These are phyloP conservation scores for Cylindrotheca closterium DNA, from an alignment of 108 stramenopile genomes.

Conservation along the genomic window DNA sequence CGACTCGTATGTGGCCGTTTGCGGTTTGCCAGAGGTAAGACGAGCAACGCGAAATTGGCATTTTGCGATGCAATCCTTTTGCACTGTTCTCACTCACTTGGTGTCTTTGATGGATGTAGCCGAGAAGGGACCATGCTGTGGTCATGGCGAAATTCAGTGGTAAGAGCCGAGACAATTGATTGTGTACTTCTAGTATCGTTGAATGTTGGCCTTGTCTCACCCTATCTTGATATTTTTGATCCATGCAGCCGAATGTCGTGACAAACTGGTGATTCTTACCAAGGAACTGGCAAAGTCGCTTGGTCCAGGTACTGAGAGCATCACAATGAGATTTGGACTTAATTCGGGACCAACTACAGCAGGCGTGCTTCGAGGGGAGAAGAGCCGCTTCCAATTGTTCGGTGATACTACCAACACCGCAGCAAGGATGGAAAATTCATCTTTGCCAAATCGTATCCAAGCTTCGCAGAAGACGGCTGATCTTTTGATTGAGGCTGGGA, in stretches of 20 bases:
- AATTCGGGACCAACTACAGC: conserved; percentile 34
- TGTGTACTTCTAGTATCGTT: no score
- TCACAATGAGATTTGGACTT: conserved; percentile 34
- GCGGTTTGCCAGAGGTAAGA: conserved; percentile 52
- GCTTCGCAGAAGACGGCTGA: conserved; percentile 25
- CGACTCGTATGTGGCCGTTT: conserved; percentile 24
- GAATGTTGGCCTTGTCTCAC: no score
- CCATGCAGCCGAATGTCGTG: background rate
- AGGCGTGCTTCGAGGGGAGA: conserved; percentile 11
- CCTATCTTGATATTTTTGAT: no score
- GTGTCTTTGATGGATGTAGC: conserved; percentile 21
- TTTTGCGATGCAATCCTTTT: background rate
- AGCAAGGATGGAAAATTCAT: conserved; percentile 18
- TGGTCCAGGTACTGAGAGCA: background rate
- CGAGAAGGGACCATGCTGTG: conserved; percentile 11
- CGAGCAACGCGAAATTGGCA: conserved; percentile 16
- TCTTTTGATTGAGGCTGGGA: conserved; percentile 18
- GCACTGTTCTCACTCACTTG: no score
- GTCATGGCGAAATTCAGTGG: conserved; percentile 17
- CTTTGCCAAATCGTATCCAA: conserved; percentile 18
- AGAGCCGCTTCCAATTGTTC: conserved; percentile 14
- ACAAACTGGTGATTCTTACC: background rate
- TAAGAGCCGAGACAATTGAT: no score
- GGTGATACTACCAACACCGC: conserved; percentile 29
- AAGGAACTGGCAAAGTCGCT: background rate